These are phyloP conservation scores for Acorus gramineus DNA, from an alignment of 106 monocot genomes.

Conservation along the genomic window DNA sequence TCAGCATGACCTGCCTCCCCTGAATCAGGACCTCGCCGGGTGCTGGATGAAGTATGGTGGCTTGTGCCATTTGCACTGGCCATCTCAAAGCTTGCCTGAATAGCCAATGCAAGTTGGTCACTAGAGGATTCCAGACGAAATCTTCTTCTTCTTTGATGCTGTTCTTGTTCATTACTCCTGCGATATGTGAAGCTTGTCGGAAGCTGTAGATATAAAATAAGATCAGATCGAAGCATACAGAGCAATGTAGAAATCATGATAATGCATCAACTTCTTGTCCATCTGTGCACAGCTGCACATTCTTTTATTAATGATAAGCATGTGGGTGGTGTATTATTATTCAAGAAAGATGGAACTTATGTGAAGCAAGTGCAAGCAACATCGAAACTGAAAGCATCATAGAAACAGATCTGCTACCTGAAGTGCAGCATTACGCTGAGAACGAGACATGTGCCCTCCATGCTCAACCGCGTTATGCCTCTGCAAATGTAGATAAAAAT, in stretches of 20 bases:
- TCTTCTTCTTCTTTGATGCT: conserved; percentile 63
- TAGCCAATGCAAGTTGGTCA: conserved; percentile 29
- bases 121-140: conserved; percentile 33
- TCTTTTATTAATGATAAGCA: no score
- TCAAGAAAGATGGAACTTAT: no score
- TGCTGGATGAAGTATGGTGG: conserved; percentile 23
- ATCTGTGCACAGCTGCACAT: no score
- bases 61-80: conserved; percentile 22
- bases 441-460: conserved; percentile 87
- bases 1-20: conserved; percentile 16
- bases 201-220: conserved; percentile 36
- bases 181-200: conserved; percentile 90
- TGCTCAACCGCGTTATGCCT: conserved; percentile 89
- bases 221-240: neutral
- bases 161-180: conserved; percentile 51
- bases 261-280: no score
- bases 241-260: no score
- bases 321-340: no score
- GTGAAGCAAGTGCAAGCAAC: no score
- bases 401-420: conserved; percentile 32
- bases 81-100: conserved; percentile 52
- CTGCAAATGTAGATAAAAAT: conserved; percentile 23
- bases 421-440: conserved; percentile 93
- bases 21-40: conserved; percentile 3
- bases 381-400: neutral